Base-by-base conservation (phyloP, 148 eudicot species). In the Cornus suecica region DNA sequence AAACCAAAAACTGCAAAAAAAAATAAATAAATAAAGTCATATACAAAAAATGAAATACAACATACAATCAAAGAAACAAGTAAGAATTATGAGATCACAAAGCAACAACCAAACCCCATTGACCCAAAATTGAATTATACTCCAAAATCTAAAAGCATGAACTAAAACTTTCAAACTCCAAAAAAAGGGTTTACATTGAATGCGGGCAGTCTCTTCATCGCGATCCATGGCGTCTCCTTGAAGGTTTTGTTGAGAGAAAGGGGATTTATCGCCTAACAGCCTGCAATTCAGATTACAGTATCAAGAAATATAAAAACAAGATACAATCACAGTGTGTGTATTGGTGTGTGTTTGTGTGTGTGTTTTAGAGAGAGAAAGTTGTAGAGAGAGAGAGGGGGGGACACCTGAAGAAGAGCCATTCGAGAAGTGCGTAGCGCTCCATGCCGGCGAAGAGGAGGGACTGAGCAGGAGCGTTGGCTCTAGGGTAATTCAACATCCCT, bases 331-430 rank as follows among this genome's bases (percentile, higher is more conserved):
- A 37, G 9, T 6, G 42, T 37, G 42, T 34, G 41, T 37, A 10
- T 37, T 3, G 0, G 42, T 2, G 42, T 37, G 42, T 4, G 42
- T 37, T 37, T 37, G 0, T 4, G 42, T 2, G 42, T 37, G 42
- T 4, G 42, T 37, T 37, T 37, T 37, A 37, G 24, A 58, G 20
- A 58, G 62, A 20, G 45, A 24, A 22, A 65, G 10, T n/a, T 27
- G 16, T 20, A 2, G 20, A 22, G 5, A 8, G 18, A 61, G 25
- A 37, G 29, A 7, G 62, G 2, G n/a, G 52, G n/a, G n/a, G n/a
- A n/a, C n/a, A 95, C 99, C 89, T 95, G 88, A 95, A 95, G 82
- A 95, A 95, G 41, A 95, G 98, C 97, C 97, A 95, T 79, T 95
- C 99, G 68, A 95, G 99, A 78, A 95, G 99, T 27, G 98, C 94